Evolutionary conservation across 2,329 filamentous ascomycete species (phyloP).

Genomic region (Elsinoe fawcettii): DNA sequence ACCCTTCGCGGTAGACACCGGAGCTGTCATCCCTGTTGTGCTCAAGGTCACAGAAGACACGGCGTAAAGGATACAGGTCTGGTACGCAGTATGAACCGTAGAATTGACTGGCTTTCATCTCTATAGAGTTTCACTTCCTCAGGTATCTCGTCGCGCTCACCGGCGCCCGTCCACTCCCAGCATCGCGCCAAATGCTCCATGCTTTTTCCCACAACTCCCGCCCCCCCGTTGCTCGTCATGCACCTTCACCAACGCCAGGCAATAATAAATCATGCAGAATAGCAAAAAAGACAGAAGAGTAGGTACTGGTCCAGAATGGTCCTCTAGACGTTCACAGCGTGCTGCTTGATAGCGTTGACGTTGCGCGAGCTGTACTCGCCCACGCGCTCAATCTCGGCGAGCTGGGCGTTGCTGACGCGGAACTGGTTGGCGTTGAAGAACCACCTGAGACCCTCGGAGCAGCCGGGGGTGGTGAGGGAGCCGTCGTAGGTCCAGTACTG

Average conservation of each 20-base stretch:
- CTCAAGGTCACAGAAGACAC: slow-evolving; percentile 32
- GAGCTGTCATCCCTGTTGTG: slow-evolving; percentile 45
- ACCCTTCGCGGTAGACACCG: slow-evolving; percentile 41
- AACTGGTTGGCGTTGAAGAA: slow-evolving; percentile 12
- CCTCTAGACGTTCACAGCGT: slow-evolving; percentile 7
- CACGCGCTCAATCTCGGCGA: slow-evolving; percentile 1
- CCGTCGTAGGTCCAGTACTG: slow-evolving; percentile 15
- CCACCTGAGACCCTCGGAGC: slow-evolving; percentile 13
- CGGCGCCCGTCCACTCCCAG: background rate
- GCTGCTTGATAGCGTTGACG: slow-evolving; percentile 4
- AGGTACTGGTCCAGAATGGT: background rate
- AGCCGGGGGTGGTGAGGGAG: slow-evolving; percentile 12
- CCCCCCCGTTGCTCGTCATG: background rate
- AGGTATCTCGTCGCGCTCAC: background rate
- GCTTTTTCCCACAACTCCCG: background rate
- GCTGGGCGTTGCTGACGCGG: background rate
- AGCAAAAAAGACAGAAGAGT: background rate
- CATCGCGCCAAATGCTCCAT: slow-evolving; percentile 1
- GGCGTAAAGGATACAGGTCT: background rate
- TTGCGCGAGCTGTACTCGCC: background rate
- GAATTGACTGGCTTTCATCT: background rate
- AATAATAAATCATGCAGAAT: background rate
- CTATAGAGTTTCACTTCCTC: background rate
- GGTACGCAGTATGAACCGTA: background rate
- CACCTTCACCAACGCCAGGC: background rate